Evolutionary conservation across 495 filamentous ascomycete genomes (phyloP).

Genomic region (Lindgomyces ingoldianus): DNA sequence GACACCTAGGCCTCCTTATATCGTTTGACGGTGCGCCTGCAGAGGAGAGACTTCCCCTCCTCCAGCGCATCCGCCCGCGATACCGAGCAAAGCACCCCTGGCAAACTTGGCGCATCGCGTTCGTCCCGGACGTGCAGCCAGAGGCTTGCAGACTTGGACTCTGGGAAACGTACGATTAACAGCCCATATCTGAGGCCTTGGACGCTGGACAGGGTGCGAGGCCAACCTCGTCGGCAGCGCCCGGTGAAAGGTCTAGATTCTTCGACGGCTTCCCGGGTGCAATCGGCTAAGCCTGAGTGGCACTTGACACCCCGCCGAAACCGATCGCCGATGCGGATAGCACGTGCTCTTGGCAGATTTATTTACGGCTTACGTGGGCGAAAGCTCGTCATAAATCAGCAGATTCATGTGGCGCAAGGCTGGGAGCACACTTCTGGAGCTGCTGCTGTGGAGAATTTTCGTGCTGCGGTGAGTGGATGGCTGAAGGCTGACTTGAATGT

Average conservation of each 20-base stretch:
- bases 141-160: not conserved
- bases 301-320: no score
- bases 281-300: no score
- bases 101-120: not conserved
- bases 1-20: no score
- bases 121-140: not conserved
- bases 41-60: no score
- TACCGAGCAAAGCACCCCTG: not conserved
- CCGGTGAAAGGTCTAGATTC: no score
- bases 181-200: not conserved
- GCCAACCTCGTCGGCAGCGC: no score
- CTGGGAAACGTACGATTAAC: not conserved
- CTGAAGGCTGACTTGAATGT: not conserved
- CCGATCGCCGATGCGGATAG: no score
- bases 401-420: not conserved
- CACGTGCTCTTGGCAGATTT: not conserved
- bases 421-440: not conserved
- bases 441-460: not conserved
- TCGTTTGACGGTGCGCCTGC: no score
- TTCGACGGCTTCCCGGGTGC: no score
- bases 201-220: not conserved
- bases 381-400: not conserved
- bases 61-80: not conserved
- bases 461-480: not conserved
- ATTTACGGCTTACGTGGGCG: not conserved